Percentiles rank a stretch among this genome's conserved stretches.
Evolutionary conservation across 2,329 filamentous ascomycete species (phyloP).

Genomic region (Calycina herbarum): DNA sequence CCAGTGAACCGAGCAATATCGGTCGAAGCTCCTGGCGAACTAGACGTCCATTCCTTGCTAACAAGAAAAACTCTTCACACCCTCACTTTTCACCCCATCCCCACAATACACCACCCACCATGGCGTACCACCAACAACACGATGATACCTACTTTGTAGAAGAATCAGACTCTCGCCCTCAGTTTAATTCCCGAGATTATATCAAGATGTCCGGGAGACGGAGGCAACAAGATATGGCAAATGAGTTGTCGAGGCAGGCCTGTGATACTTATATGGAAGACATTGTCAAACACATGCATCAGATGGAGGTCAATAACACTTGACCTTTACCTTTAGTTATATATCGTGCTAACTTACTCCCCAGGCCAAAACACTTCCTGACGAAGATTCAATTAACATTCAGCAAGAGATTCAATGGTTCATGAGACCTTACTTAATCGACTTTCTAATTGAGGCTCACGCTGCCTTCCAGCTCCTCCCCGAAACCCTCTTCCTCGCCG

Average conservation of each 20-base stretch:
- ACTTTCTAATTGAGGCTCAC: constrained; percentile 97
- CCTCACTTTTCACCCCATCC: constrained; percentile 11
- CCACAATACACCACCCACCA: constrained; percentile 28
- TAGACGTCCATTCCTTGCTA: constrained; percentile 39
- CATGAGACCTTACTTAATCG: constrained; percentile 96
- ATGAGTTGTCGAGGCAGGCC: constrained; percentile 82
- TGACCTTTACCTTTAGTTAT: constrained; percentile 14
- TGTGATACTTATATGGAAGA: constrained; percentile 93
- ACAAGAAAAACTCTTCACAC: constrained; percentile 16
- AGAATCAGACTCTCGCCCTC: constrained; percentile 45
- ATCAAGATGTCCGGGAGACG: constrained; percentile 77
- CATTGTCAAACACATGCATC: constrained; percentile 88
- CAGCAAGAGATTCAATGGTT: constrained; percentile 99
- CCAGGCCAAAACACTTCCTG: constrained; percentile 82
- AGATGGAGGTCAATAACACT: constrained; percentile 70
- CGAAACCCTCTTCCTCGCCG: constrained; percentile 91
- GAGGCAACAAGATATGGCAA: constrained; percentile 83
- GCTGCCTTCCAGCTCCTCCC: constrained; percentile 91
- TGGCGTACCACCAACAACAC: constrained; percentile 47
- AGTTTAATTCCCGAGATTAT: constrained; percentile 61
- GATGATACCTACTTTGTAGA: constrained; percentile 72
- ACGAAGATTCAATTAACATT: constrained; percentile 97
- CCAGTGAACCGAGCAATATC: constrained; percentile 33
- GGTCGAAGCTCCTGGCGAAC: constrained; percentile 41
- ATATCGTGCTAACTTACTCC: constrained; percentile 34